These are phyloP conservation scores for Deakozyma indianensis DNA, from an alignment of 805 yeast genomes.

Conservation along the genomic window DNA sequence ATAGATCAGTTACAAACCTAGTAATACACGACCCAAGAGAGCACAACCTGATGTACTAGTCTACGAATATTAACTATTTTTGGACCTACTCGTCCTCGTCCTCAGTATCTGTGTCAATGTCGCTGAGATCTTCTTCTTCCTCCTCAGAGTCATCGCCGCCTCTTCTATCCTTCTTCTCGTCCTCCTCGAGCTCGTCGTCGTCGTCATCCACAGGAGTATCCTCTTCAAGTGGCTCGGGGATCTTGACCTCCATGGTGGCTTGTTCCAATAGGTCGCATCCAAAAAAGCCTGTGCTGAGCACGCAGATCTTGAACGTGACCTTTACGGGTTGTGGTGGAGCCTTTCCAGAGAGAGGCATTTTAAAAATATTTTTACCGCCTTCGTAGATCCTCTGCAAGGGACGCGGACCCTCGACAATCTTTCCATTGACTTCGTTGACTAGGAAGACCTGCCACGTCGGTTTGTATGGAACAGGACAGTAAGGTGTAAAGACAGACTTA, in stretches of 20 bases:
- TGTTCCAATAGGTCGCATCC: conserved; percentile 70
- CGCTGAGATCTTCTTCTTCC: conserved; percentile 33
- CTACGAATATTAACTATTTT: no score
- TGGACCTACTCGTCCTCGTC: conserved; percentile 37
- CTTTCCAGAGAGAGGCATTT: conserved; percentile 57
- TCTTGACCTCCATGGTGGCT: conserved; percentile 52
- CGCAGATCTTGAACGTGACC: conserved; percentile 51
- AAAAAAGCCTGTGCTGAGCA: conserved; percentile 65
- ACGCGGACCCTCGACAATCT: conserved; percentile 53
- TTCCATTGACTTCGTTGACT: conserved; percentile 62
- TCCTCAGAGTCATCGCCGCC: conserved; percentile 29
- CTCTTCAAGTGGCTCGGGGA: conserved; percentile 19
- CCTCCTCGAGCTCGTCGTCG: conserved; percentile 25
- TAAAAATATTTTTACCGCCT: conserved; percentile 34
- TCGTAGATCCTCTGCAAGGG: conserved; percentile 3
- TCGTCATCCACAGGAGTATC: conserved; percentile 5
- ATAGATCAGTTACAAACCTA: no score
- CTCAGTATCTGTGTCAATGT: conserved; percentile 51
- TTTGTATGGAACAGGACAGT: conserved; percentile 45
- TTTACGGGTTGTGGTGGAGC: conserved; percentile 62
- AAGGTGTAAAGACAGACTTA: conserved; percentile 58
- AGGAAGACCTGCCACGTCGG: conserved; percentile 57
- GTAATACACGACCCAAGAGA: no score
- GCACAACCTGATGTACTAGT: no score
- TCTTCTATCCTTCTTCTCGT: conserved; percentile 16